Base-by-base conservation (phyloP, 2,329 filamentous ascomycete genomes). In the Xylariaceae sp. region DNA sequence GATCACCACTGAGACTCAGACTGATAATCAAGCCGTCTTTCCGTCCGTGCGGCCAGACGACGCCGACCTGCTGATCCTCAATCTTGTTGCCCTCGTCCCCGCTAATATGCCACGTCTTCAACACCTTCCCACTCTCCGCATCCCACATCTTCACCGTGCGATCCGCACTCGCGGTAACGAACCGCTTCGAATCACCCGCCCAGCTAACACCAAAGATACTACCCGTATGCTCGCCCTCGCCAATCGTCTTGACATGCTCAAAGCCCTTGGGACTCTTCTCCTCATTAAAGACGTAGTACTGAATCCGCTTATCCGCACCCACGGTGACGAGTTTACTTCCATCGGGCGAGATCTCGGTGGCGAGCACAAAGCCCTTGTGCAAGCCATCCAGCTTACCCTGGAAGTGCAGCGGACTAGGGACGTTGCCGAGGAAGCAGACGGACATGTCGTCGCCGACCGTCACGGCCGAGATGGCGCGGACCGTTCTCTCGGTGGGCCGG, bases 111-210 rank as follows among this genome's bases (percentile, higher is more conserved):
- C 94, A 99, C 30, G 84, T 90, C 73, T 95, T 89, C 6, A 88
- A 79, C 17, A 84, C 84, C 71, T 88, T 88, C 39, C 88, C 90
- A 11, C 86, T 80, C 71, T 96, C 90, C 2, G 85, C 86, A 70
- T 97, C 92, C 94, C 94, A 99, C 30, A 97, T 82, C 73, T 92
- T 92, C 57, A 99, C 90, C 0, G 92, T 97, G 76, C 94, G 91
- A 72, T 99, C 94, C 7, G 91, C 93, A 69, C 92, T 96, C 13
- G 92, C 90, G 1, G 94, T 99, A 34, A 90, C 93, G 65, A 99
- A 86, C 67, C 85, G 86, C 71, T 87, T 92, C 30, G 91, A 92
- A 72, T 97, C 92, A 62, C 85, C 85, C 1, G 90, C 84, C 94
- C 94, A 99, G 15, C 90, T 91, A 4, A 97, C 86, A 18, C 88